Base-by-base conservation (phyloP, 192 early-diverging fungal genomes). In the Spizellomyces sp. region DNA sequence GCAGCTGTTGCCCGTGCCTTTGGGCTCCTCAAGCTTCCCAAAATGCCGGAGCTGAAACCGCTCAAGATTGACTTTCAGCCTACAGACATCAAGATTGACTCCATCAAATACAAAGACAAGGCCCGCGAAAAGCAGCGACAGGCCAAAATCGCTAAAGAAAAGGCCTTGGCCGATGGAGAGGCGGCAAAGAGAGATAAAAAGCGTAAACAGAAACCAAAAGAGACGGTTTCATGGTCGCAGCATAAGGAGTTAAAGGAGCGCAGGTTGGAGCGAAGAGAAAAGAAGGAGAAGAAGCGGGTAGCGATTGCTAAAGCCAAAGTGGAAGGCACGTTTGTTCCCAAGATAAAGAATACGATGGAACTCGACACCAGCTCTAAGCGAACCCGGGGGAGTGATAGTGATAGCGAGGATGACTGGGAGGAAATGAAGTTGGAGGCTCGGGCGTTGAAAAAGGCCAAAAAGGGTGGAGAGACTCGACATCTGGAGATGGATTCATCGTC, bases 41-140 rank as follows among this genome's bases (percentile, higher is more conserved):
- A 91, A 66, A 95, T 99, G 94, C 94, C 95, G 4, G 97, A 98
- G 80, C 75, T 99, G 54, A 86, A 86, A 57, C 55, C 12, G 14
- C 44, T 57, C 9, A 75, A 74, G 55, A 58, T 64, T 15, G 59
- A n/a, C 57, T 77, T 78, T 48, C 21, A 45, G 5, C 48, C 67
- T 6, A 15, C 45, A 36, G 59, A 5, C 10, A 54, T 72, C 12
- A 45, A 75, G 0, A 56, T 75, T 77, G 83, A 87, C 71, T 72
- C 70, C 48, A 91, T 90, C 66, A 80, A 83, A 59, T 93, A 88
- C 75, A 78, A 81, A 21, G 90, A 94, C 71, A 91, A 91, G 50
- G 78, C 74, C 48, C 82, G 88, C 27, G 92, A 94, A 58, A 82
- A 82, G 46, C 86, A 92, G 70, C 83, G 92, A 45, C 64, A 80